Evolutionary conservation across 176 grass and related monocot genomes (phyloP).

Genomic region (Ananas comosus): DNA sequence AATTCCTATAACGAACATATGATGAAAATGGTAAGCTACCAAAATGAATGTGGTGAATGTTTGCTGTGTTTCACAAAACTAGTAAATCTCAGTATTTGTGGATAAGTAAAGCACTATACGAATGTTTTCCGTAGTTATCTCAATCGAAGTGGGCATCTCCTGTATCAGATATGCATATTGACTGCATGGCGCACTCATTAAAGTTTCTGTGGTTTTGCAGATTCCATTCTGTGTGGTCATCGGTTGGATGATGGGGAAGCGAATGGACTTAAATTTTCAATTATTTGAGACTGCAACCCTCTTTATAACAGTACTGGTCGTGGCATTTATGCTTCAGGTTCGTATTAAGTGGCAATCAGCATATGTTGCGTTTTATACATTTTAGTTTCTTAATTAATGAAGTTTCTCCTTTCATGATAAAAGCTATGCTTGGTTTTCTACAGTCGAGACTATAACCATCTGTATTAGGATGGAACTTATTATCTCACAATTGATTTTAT

Average conservation of each 20-base stretch:
- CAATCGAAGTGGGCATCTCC: neutral
- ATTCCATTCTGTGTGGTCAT: slow-evolving; percentile 93
- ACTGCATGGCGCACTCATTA: neutral
- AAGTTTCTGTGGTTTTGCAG: slow-evolving; percentile 32
- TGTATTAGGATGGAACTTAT: neutral
- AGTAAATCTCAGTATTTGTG: too few species aligned
- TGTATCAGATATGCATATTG: neutral
- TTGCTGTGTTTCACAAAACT: too few species aligned
- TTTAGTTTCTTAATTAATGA: slow-evolving; percentile 5
- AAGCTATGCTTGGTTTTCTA: neutral
- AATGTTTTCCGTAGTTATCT: too few species aligned
- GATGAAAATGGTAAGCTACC: too few species aligned
- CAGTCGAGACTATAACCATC: neutral
- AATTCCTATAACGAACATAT: too few species aligned
- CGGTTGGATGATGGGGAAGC: slow-evolving; percentile 96
- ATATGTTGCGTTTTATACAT: neutral
- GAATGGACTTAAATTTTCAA: slow-evolving; percentile 99
- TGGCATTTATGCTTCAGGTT: slow-evolving; percentile 98
- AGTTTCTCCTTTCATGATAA: neutral
- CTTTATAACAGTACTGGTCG: slow-evolving; percentile 86
- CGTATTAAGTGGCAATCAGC: slow-evolving; percentile 9
- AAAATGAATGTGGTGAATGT: too few species aligned
- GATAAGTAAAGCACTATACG: too few species aligned
- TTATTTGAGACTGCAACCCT: slow-evolving; percentile 92
- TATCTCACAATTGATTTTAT: neutral